A percentile compares a stretch with the other conserved stretches of the same genome.
phyloP scores from a whole-genome alignment of 257 asterid genomes.

The Fraxinus cuspidata region DNA sequence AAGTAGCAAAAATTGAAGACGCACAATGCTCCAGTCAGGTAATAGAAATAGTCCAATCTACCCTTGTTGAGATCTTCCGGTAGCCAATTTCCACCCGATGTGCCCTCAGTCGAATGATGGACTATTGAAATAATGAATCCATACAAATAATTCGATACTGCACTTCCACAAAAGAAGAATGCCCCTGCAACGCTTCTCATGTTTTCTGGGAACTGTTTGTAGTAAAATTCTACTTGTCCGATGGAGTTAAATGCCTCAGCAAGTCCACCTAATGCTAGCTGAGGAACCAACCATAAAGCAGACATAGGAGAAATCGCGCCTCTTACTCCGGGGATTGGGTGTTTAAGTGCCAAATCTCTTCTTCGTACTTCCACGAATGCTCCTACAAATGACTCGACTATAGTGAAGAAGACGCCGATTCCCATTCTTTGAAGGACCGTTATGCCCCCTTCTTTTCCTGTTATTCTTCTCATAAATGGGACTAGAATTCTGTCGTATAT shows the following conservation, averaged over 20 bases:
- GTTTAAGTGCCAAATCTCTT: slow-evolving; percentile 36
- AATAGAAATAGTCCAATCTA: slow-evolving; percentile 66
- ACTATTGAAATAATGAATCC: slow-evolving; percentile 48
- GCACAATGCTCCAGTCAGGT: slow-evolving; percentile 48
- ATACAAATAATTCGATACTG: slow-evolving; percentile 49
- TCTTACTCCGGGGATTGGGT: slow-evolving; percentile 29
- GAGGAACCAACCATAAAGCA: slow-evolving; percentile 70
- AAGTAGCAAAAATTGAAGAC: slow-evolving; percentile 50
- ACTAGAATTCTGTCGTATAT: slow-evolving; percentile 62
- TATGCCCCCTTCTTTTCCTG: slow-evolving; percentile 55
- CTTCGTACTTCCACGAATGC: slow-evolving; percentile 56
- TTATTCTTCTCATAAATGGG: slow-evolving; percentile 39
- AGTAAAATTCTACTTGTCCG: slow-evolving; percentile 69
- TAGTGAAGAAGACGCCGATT: slow-evolving; percentile 48
- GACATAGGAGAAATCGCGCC: slow-evolving; percentile 55
- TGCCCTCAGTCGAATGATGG: slow-evolving; percentile 43
- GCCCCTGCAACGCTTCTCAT: slow-evolving; percentile 85
- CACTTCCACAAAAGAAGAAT: slow-evolving; percentile 52
- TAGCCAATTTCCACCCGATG: slow-evolving; percentile 59
- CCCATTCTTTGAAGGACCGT: slow-evolving; percentile 73
- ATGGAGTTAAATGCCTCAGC: slow-evolving; percentile 66
- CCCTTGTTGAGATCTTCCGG: slow-evolving; percentile 82
- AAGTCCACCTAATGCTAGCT: slow-evolving; percentile 58
- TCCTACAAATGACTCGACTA: slow-evolving; percentile 40
- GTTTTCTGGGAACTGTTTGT: slow-evolving; percentile 82